These are phyloP conservation scores for Mediolabrus comicus DNA, from an alignment of 108 stramenopile genomes.

Conservation along the genomic window DNA sequence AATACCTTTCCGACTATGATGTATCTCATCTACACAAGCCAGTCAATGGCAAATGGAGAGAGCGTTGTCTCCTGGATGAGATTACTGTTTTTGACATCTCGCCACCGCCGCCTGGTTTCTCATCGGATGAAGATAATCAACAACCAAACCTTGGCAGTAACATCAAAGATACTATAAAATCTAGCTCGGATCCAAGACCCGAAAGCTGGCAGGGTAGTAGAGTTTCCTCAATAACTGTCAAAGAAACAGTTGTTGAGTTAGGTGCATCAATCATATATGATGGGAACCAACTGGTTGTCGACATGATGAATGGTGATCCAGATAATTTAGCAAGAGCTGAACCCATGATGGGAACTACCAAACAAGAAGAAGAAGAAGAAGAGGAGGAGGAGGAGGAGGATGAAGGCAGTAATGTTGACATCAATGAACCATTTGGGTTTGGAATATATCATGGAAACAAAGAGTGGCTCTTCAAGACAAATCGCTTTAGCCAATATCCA, in stretches of 20 bases:
- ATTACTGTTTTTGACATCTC: conserved; percentile 67
- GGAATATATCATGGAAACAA: conserved; percentile 49
- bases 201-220: conserved; percentile 60
- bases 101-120: conserved; percentile 21
- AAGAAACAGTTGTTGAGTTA: conserved; percentile 68
- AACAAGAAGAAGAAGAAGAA: conserved; percentile 4
- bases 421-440: conserved; percentile 22
- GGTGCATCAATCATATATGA: conserved; percentile 69
- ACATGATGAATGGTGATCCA: conserved; percentile 47
- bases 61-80: conserved; percentile 47
- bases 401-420: not conserved
- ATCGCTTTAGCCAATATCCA: conserved; percentile 9
- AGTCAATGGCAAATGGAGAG: not conserved
- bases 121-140: conserved; percentile 5
- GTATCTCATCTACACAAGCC: conserved; percentile 9
- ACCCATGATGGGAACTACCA: conserved; percentile 27
- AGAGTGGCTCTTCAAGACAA: conserved; percentile 21
- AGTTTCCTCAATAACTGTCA: conserved; percentile 45
- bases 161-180: not conserved
- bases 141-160: not conserved
- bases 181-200: conserved; percentile 30
- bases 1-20: conserved; percentile 79
- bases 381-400: no score
- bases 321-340: conserved; percentile 29
- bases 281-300: conserved; percentile 50